Base-by-base conservation (phyloP, 2,329 filamentous ascomycete genomes). In the Taxawa tesnikishii region DNA sequence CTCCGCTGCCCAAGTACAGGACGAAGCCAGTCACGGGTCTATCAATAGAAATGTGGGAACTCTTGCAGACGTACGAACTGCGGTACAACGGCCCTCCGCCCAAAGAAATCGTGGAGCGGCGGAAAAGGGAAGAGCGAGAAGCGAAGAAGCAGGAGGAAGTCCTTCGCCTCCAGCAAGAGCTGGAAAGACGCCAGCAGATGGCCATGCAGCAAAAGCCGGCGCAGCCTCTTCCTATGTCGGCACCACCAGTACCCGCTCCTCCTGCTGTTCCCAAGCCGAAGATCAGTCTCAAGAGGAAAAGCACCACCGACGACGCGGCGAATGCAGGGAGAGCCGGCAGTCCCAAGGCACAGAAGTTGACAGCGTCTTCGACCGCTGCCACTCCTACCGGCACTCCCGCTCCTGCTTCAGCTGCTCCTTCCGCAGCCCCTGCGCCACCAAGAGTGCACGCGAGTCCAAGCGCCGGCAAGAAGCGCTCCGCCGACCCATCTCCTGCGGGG, bases 1-100 rank as follows among this genome's bases (percentile, higher is more conserved):
- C 30, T 6, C 40, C 40, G 15, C 37, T 47, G n/a, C 40, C 43
- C 4, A 35, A 33, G 16, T 47, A 41, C 29, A 40, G 48, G 11
- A 50, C 43, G 5, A 36, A 33, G 16, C 53, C 54, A 11, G 28
- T 27, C 18, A 49, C 42, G 24, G 41, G 39, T 10, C 38, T 56
- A 6, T 31, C 39, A 7, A 33, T 44, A 12, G 50, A 53, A 7
- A 46, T 52, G 23, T 51, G 43, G 31, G 35, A 45, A 25, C 33
- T 36, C 15, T 32, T 56, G 15, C 41, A 50, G 26, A 35, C 38
- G 6, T 37, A 46, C n/a, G 46, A 39, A 19, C 37, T 54, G 28
- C 38, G 38, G 18, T 56, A 54, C 33, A 50, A 31, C 16, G 53
- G 49, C 5, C 49, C 45, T 4, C 36, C 51, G 2, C 36, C 45